phyloP scores from a whole-genome alignment of 345 rosid species.

The Gossypium stocksii region DNA sequence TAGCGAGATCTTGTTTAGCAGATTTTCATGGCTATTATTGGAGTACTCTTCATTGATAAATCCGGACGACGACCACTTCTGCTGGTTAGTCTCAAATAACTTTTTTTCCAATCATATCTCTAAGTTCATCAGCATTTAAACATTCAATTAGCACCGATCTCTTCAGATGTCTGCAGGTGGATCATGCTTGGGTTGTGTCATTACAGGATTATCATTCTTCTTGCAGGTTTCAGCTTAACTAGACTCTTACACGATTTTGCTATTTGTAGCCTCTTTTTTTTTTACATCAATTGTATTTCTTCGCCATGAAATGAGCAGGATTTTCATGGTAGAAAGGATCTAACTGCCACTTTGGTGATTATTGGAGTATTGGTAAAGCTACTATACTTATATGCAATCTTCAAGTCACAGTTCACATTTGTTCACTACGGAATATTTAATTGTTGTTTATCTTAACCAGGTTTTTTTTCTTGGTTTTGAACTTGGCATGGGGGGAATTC shows the following conservation, averaged over 20 bases:
- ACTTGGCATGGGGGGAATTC: conserved; percentile 9
- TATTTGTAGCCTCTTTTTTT: neutral
- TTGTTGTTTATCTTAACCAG: neutral
- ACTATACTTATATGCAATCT: neutral
- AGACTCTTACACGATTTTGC: neutral
- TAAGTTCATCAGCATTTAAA: no score
- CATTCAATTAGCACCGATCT: neutral
- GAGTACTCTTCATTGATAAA: conserved; percentile 22
- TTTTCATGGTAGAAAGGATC: neutral
- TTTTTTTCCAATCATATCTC: neutral
- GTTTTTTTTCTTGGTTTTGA: neutral
- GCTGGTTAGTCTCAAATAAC: conserved; percentile 9
- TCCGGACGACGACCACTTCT: conserved; percentile 35
- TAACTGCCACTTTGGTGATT: neutral
- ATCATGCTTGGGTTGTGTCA: conserved; percentile 18
- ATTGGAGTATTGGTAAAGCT: conserved; percentile 11
- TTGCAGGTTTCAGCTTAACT: conserved; percentile 23
- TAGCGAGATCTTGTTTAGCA: conserved; percentile 3
- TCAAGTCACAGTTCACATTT: neutral
- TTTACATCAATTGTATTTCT: neutral
- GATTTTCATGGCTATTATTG: conserved; percentile 9
- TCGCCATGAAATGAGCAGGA: conserved; percentile 7
- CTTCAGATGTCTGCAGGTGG: conserved; percentile 26
- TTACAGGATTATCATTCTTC: conserved; percentile 28
- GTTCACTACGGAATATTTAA: neutral